Evolutionary conservation across 2,329 filamentous ascomycete genomes (phyloP).

Genomic region (Chrysoporthe cubensis): DNA sequence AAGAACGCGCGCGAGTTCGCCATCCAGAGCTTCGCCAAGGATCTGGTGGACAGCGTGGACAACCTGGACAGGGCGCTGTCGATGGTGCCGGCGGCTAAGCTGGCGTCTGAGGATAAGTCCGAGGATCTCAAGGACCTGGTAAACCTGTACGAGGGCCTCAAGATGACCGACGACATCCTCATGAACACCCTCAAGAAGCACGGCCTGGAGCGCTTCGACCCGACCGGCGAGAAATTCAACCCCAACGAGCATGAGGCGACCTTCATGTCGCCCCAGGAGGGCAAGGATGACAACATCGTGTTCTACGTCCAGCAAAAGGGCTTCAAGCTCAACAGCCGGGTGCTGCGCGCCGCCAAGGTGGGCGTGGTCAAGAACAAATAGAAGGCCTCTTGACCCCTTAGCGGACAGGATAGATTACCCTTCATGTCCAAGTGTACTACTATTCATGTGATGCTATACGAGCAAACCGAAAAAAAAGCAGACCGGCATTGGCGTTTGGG

Average conservation of each 20-base stretch:
- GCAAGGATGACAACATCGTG: conserved; percentile 87
- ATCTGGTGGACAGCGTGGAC: conserved; percentile 93
- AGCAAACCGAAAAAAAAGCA: conserved; percentile 1
- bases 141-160: conserved; percentile 84
- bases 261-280: conserved; percentile 86
- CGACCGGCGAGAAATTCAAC: conserved; percentile 85
- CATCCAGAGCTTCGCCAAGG: conserved; percentile 92
- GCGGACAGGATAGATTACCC: conserved; percentile 1
- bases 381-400: neutral
- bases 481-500: conserved; percentile 29
- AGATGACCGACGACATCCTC: conserved; percentile 92
- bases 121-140: conserved; percentile 71
- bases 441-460: conserved; percentile 18
- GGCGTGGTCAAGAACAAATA: conserved; percentile 86
- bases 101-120: conserved; percentile 55
- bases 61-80: conserved; percentile 92
- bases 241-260: conserved; percentile 96
- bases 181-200: conserved; percentile 91
- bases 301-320: conserved; percentile 96
- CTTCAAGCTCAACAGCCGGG: conserved; percentile 88
- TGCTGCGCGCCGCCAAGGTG: conserved; percentile 91
- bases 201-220: conserved; percentile 87
- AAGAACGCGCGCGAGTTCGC: conserved; percentile 88
- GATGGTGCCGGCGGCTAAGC: conserved; percentile 76
- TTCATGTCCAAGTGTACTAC: conserved; percentile 24